phyloP scores from a whole-genome alignment of 1,284 basidiomycete species.

The Leccinum subrobustum region DNA sequence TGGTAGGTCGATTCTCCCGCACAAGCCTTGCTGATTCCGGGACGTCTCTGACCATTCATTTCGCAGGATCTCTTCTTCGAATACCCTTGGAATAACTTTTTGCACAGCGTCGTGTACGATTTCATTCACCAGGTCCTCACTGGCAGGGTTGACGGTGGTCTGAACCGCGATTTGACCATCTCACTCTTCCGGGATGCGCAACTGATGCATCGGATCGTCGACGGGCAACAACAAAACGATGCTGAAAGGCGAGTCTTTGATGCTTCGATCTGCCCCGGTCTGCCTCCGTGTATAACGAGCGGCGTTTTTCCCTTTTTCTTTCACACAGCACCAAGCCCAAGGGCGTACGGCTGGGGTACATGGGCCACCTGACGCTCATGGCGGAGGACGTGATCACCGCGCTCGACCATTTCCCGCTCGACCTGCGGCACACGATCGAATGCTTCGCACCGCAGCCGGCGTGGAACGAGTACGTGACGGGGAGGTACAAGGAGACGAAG shows the following conservation, averaged over 20 bases:
- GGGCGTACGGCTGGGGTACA: conserved; percentile 85
- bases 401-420: conserved; percentile 82
- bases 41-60: background rate
- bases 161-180: conserved; percentile 80
- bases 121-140: conserved; percentile 95
- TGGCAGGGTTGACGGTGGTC: conserved; percentile 73
- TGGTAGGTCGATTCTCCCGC: conserved; percentile 48
- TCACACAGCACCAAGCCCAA: conserved; percentile 56
- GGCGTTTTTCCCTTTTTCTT: background rate
- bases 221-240: conserved; percentile 81
- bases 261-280: conserved; percentile 1
- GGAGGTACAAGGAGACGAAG: conserved; percentile 84
- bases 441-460: conserved; percentile 72
- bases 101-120: conserved; percentile 97
- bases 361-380: conserved; percentile 96
- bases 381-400: conserved; percentile 87
- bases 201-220: conserved; percentile 80
- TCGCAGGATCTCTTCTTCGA: conserved; percentile 89
- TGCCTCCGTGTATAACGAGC: conserved; percentile 11
- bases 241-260: conserved; percentile 54
- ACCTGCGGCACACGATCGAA: conserved; percentile 66
- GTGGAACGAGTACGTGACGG: conserved; percentile 87
- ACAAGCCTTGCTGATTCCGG: background rate
- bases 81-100: conserved; percentile 97
- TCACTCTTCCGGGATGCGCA: conserved; percentile 79